Evolutionary conservation across 108 stramenopile species (phyloP), one percentile per base, ranked within the genome.

Genomic region (Fragilariopsis cylindrus): DNA sequence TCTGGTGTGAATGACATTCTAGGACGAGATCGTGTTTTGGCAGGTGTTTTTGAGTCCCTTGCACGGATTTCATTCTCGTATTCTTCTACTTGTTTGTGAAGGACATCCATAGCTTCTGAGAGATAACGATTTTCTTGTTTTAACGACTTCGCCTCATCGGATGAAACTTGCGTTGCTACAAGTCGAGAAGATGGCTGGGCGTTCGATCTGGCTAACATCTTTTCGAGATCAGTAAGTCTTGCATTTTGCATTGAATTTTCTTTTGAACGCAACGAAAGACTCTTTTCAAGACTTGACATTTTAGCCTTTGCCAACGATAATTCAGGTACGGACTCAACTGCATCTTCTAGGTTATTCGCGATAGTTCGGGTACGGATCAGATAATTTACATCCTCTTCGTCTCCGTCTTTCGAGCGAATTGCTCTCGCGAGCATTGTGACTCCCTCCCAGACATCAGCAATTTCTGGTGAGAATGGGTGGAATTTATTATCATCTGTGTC

Each of bases 81-180:
- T 67, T 92, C 93, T 18, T 90, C 90, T 4, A 89, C 87, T 76
- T 95, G 91, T 4, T 77, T 69, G 62, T 95, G 90, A 72, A 88
- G 71, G 40, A 91, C 90, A 63, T 92, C 90, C 85, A 95, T 82
- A 42, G 93, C 93, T 75, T 95, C 91, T 44, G 84, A 81, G 2
- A 94, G 76, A 79, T 88, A 78, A 4, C 84, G 72, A 45, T 85
- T 86, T 74, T 93, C 92, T 62, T 91, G 85, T 70, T 81, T 85
- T 18, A 91, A 62, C 48, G 74, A 82, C 11, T 80, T 74, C 6
- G 81, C 71, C 60, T 91, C 88, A 44, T 81, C 86, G 5, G 77
- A 65, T 7, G 89, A 84, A 15, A 80, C 30, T 48, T 77, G 83
- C 8, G 79, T 53, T 40, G 86, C 70, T 48, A 84, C 85, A 58